Percentiles rank a stretch among this genome's conserved stretches.
Conservation (phyloP, 306 rosid genomes). For the Corylus avellana region DNA sequence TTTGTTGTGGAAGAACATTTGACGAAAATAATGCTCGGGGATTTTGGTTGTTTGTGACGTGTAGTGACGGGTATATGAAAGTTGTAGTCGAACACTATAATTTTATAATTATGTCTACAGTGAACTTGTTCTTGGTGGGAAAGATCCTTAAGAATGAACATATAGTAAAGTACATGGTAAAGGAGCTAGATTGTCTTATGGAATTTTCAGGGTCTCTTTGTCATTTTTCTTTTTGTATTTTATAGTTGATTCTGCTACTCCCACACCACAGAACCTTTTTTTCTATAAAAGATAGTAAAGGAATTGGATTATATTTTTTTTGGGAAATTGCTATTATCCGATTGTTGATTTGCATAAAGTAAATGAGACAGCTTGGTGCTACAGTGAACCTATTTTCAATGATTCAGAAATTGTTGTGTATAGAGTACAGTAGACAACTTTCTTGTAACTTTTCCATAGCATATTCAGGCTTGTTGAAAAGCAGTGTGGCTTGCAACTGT, state of each 20-base stretch:
- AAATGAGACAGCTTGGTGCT: background rate
- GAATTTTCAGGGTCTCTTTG: background rate
- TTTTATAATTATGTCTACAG: background rate
- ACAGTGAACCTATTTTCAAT: background rate
- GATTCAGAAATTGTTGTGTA: background rate
- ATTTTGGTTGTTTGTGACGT: background rate
- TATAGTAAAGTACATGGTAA: too few species aligned
- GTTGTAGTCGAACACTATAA: background rate
- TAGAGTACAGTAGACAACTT: too few species aligned
- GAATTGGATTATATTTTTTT: slow-evolving; percentile 15
- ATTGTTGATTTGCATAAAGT: background rate
- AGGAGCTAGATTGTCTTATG: background rate
- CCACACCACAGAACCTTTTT: background rate
- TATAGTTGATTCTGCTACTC: background rate
- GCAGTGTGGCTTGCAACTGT: too few species aligned
- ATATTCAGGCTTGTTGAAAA: too few species aligned
- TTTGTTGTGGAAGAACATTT: slow-evolving; percentile 19
- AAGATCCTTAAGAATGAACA: background rate
- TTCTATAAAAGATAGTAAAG: background rate
- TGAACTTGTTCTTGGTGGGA: background rate
- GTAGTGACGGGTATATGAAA: background rate
- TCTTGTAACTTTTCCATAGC: too few species aligned
- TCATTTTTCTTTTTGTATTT: background rate
- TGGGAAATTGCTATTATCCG: background rate
- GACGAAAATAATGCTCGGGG: background rate